Percentiles rank a stretch among this genome's conserved stretches.
Conservation (phyloP, 176 grass and related monocot genomes). For the Eragrostis curvula region DNA sequence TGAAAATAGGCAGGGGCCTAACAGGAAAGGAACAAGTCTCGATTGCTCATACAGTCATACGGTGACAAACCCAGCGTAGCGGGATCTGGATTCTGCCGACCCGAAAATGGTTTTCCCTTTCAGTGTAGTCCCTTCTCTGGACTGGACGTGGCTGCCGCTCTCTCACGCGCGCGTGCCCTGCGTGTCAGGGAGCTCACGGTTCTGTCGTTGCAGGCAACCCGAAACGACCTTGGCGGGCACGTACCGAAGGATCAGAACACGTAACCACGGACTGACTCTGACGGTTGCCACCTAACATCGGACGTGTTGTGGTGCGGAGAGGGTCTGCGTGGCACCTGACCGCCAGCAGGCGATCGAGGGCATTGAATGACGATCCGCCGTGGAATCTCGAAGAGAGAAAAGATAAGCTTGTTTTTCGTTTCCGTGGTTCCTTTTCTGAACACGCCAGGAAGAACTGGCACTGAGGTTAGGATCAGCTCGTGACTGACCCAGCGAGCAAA, state of each 20-base stretch:
- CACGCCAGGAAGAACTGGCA: neutral
- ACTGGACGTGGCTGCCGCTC: neutral
- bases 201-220: neutral
- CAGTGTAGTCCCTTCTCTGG: neutral
- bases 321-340: neutral
- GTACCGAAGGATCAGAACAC: neutral
- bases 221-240: neutral
- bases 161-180: neutral
- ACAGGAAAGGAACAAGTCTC: too few species aligned
- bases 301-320: neutral
- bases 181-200: neutral
- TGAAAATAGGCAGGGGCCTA: too few species aligned
- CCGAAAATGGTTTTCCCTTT: neutral
- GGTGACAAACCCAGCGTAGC: too few species aligned
- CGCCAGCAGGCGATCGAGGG: neutral
- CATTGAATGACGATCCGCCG: neutral
- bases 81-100: too few species aligned
- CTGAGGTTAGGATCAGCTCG: neutral
- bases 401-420: neutral
- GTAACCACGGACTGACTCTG: neutral
- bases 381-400: neutral
- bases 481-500: neutral
- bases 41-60: too few species aligned
- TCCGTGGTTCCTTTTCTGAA: neutral
- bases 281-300: neutral